Conservation (phyloP, 257 asterid genomes). For the Ophiorrhiza pumila region DNA sequence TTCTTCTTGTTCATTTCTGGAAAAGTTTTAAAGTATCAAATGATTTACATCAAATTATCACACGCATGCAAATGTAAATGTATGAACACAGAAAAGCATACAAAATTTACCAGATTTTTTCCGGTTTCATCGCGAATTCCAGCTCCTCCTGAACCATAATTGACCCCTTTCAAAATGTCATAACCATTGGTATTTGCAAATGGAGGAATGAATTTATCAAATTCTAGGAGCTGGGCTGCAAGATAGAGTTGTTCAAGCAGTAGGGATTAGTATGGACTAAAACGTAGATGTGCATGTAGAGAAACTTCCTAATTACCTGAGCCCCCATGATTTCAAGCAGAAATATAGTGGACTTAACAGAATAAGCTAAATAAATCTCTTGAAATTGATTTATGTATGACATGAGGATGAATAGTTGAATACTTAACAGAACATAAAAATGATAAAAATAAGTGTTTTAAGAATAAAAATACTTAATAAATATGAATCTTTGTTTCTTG, state of each 20-base stretch:
- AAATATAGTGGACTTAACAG: no score
- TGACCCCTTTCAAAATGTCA: slow-evolving; percentile 28
- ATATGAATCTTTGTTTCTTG: no score
- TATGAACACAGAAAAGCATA: background rate
- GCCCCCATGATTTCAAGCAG: no score
- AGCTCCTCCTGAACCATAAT: slow-evolving; percentile 35
- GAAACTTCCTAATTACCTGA: background rate
- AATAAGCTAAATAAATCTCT: no score
- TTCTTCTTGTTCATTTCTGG: no score
- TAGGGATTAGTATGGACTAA: background rate
- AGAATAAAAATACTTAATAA: no score
- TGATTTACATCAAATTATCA: background rate
- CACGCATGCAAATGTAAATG: background rate
- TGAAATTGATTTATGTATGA: no score
- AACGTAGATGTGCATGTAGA: no score
- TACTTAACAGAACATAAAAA: no score
- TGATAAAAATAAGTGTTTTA: no score
- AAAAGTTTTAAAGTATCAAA: no score
- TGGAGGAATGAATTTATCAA: slow-evolving; percentile 23
- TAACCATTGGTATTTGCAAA: slow-evolving; percentile 18
- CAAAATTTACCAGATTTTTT: slow-evolving; percentile 11
- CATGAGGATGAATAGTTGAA: no score
- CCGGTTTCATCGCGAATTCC: slow-evolving; percentile 35
- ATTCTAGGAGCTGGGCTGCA: slow-evolving; percentile 33
- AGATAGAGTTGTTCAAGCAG: background rate